A percentile compares a stretch with the other conserved stretches of the same genome.
Evolutionary conservation across 1,284 basidiomycete genomes (phyloP).

Genomic region (Irpex lacteus): DNA sequence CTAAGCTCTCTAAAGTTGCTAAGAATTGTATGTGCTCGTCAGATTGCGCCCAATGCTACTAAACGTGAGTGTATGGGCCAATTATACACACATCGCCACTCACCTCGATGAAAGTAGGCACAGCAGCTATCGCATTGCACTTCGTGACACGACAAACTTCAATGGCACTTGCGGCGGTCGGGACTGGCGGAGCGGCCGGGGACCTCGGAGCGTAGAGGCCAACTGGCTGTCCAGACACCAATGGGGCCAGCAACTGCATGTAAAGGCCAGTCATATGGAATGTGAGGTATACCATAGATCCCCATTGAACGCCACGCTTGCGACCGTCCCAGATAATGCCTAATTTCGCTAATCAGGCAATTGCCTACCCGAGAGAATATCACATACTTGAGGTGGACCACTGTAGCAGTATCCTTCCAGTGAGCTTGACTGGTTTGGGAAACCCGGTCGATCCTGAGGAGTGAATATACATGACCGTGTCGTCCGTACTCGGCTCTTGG

Average conservation of each 20-base stretch:
- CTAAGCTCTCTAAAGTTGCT: slow-evolving; percentile 11
- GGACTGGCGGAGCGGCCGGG: slow-evolving; percentile 7
- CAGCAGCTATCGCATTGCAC: slow-evolving; percentile 2
- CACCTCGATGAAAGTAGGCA: slow-evolving; percentile 21
- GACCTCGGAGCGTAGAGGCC: slow-evolving; percentile 5
- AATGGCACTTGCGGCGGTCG: slow-evolving; percentile 13
- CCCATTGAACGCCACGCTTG: slow-evolving; percentile 3
- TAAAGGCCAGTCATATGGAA: slow-evolving; percentile 19
- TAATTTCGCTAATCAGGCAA: not conserved
- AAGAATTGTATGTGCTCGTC: slow-evolving; percentile 18
- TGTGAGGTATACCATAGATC: slow-evolving; percentile 12
- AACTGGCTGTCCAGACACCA: slow-evolving; percentile 6
- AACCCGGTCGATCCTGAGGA: slow-evolving; percentile 16
- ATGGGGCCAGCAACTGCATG: slow-evolving; percentile 11
- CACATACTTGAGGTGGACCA: slow-evolving; percentile 3
- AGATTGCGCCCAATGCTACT: slow-evolving; percentile 18
- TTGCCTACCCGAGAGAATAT: not conserved
- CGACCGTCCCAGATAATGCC: not conserved
- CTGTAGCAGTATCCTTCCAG: slow-evolving; percentile 4
- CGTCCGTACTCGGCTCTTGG: not conserved
- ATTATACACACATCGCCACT: not conserved
- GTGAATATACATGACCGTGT: slow-evolving; percentile 8
- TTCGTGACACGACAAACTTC: slow-evolving; percentile 1
- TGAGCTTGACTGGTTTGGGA: slow-evolving; percentile 20
- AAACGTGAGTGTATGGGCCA: not conserved